Percentiles rank a stretch among this genome's conserved stretches.
Conservation (phyloP, 2,329 filamentous ascomycete species). For the Penicillium corylophilum region DNA sequence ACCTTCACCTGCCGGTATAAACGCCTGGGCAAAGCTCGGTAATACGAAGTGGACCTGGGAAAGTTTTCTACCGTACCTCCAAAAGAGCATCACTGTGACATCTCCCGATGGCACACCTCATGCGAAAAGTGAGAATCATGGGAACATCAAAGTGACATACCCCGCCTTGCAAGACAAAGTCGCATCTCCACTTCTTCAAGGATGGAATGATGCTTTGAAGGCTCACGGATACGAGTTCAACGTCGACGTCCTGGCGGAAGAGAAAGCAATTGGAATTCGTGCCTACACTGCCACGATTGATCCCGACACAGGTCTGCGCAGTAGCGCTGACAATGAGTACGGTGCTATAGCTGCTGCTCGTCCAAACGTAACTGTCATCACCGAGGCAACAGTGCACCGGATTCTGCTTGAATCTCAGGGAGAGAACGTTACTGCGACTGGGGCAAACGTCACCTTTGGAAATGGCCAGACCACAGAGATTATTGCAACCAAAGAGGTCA, state of each 20-base stretch:
- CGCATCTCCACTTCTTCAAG: constrained; percentile 5
- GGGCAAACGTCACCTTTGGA: constrained; percentile 1
- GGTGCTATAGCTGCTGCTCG: constrained; percentile 1
- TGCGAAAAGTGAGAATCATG: background rate
- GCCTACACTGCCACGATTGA: constrained; percentile 15
- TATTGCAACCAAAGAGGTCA: constrained; percentile 36
- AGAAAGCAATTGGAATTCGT: constrained; percentile 10
- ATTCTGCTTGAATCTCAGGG: constrained; percentile 8
- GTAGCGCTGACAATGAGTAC: constrained; percentile 16
- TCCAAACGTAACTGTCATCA: constrained; percentile 15
- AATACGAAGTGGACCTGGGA: constrained; percentile 20
- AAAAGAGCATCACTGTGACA: constrained; percentile 8
- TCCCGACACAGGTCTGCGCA: constrained; percentile 13
- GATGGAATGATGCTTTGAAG: constrained; percentile 17
- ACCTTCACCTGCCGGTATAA: constrained; percentile 41
- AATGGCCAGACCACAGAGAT: constrained; percentile 1
- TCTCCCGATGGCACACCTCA: background rate
- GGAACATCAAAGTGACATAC: constrained; percentile 14
- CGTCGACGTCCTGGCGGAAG: constrained; percentile 7
- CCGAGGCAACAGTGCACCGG: constrained; percentile 7
- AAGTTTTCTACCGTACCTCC: constrained; percentile 14
- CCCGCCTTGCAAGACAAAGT: constrained; percentile 7
- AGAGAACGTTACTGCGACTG: background rate
- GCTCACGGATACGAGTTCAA: constrained; percentile 6
- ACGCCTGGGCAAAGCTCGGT: constrained; percentile 31